Base-by-base conservation (phyloP, 805 yeast genomes). In the Suhomyces emberorum region DNA sequence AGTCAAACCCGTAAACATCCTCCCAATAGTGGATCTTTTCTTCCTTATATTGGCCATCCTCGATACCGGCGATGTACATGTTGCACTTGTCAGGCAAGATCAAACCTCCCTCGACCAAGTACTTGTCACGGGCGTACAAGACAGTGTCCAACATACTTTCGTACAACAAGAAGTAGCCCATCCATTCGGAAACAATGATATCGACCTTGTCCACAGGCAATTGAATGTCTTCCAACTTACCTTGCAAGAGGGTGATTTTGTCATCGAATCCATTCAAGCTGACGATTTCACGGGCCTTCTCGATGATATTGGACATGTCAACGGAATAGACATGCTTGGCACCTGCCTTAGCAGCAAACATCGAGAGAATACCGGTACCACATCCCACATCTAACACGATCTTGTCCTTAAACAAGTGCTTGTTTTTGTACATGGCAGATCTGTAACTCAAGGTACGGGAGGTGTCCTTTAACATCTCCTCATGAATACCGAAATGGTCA, bases 301-400 rank as follows among this genome's bases (percentile, higher is more conserved):
- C 95, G 51, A 95, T 93, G 60, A 93, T 93, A 59, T 85, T 85
- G 16, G 96, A 88, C 89, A 89, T 88, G 65, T 93, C 99, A 37
- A 93, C 97, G 32, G 95, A 95, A 61, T 88, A 83, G 36, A 93
- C 98, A 57, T 88, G 97, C 61, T 88, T 88, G 45, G 98, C 98
- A 47, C 98, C 99, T n/a, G 97, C 95, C 57, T 82, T 83, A 34
- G 91, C 96, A 12, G 98, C 98, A 72, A 93, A 93, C 96, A 93
- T 87, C 17, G 97, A 89, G 44, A 93, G 69, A 48, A 93, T 88
- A 50, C 98, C 99, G 15, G 98, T 93, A 49, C 99, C 99, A 64
- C 98, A 95, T 33, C 99, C 99, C 39, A 93, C 98, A 65, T 93
- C 99, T 39, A 93, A 71, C 6, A 93, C 99, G 43, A 91, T 67